Evolutionary conservation across 108 stramenopile genomes (phyloP).

Genomic region (Cyclotella atomus): DNA sequence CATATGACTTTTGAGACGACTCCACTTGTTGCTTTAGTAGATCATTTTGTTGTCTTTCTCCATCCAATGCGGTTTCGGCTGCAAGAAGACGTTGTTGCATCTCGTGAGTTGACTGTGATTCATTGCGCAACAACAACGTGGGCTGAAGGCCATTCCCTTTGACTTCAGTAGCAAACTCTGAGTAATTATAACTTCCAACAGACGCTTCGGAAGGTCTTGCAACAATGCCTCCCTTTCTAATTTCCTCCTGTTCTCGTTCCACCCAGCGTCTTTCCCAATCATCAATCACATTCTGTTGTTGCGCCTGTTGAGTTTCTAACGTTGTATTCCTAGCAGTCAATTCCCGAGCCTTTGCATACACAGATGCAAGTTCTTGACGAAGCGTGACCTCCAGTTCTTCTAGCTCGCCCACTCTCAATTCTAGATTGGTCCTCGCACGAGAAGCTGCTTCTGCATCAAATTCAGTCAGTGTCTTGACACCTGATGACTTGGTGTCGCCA

Average conservation of each 20-base stretch:
- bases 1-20: slow-evolving; percentile 46
- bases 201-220: slow-evolving; percentile 4
- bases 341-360: slow-evolving; percentile 51
- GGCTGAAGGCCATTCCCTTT: neutral
- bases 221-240: slow-evolving; percentile 22
- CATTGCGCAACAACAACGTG: slow-evolving; percentile 18
- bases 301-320: slow-evolving; percentile 44
- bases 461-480: slow-evolving; percentile 17
- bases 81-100: slow-evolving; percentile 31
- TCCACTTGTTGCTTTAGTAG: slow-evolving; percentile 35
- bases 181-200: slow-evolving; percentile 39
- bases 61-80: slow-evolving; percentile 52
- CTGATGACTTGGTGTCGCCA: no score
- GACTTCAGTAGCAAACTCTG: slow-evolving; percentile 22
- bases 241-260: slow-evolving; percentile 31
- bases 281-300: slow-evolving; percentile 37
- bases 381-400: slow-evolving; percentile 73
- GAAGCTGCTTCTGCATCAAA: slow-evolving; percentile 53
- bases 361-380: slow-evolving; percentile 49
- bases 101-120: slow-evolving; percentile 26
- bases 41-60: slow-evolving; percentile 29
- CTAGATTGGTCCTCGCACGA: slow-evolving; percentile 56
- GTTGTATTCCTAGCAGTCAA: slow-evolving; percentile 52
- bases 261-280: slow-evolving; percentile 43
- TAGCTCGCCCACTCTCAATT: slow-evolving; percentile 79